These are phyloP conservation scores for Colletotrichum higginsianum DNA, from an alignment of 2,329 filamentous ascomycete species.

Conservation along the genomic window DNA sequence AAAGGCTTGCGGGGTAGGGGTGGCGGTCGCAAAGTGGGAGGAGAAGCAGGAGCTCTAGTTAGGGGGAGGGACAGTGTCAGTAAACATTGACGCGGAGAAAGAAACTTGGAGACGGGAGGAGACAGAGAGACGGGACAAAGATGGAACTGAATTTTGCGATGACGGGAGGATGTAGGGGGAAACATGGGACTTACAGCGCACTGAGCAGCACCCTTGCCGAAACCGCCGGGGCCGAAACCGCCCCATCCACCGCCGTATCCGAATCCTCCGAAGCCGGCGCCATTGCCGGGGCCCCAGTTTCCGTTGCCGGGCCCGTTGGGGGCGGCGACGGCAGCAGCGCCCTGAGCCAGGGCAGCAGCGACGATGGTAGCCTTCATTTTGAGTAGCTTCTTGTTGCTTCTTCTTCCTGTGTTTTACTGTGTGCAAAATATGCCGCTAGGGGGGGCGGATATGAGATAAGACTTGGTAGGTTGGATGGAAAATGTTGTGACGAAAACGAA, in stretches of 20 bases:
- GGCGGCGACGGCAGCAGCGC: slow-evolving; percentile 30
- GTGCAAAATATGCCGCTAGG: not conserved
- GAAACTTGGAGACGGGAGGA: not conserved
- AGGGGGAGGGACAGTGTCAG: not conserved
- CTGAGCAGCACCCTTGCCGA: slow-evolving; percentile 24
- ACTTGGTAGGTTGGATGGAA: not conserved
- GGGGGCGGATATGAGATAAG: not conserved
- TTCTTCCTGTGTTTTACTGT: not conserved
- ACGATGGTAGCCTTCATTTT: slow-evolving; percentile 38
- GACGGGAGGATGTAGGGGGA: not conserved
- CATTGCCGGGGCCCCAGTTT: slow-evolving; percentile 32
- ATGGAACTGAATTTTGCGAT: slow-evolving; percentile 18
- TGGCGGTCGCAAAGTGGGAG: slow-evolving; percentile 46
- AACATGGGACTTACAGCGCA: slow-evolving; percentile 32
- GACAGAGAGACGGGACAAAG: not conserved
- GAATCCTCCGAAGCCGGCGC: slow-evolving; percentile 29
- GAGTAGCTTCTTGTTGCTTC: not conserved
- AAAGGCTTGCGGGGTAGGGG: slow-evolving; percentile 45
- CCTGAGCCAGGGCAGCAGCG: slow-evolving; percentile 36
- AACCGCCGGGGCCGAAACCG: slow-evolving; percentile 33
- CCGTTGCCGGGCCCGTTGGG: slow-evolving; percentile 32
- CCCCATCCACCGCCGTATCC: slow-evolving; percentile 29
- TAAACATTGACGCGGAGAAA: not conserved
- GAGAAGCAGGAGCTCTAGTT: slow-evolving; percentile 45
- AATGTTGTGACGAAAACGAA: slow-evolving; percentile 33